Evolutionary conservation across 1,139 yeast genomes (phyloP).

Genomic region (Magnusiomyces clavatus): DNA sequence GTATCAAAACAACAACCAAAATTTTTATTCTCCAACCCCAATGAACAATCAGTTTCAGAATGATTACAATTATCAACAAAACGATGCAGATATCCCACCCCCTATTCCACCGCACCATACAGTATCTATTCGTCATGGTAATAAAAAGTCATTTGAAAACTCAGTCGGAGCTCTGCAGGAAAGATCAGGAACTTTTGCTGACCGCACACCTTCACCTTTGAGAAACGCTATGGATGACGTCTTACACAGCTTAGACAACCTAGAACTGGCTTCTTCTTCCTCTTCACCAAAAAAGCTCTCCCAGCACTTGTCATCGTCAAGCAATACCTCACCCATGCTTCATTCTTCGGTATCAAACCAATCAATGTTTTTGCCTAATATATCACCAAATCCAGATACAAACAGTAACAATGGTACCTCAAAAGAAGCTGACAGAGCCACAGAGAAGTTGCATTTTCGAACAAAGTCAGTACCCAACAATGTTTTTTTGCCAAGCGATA

Average conservation of each 20-base stretch:
- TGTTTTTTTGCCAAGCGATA: neutral
- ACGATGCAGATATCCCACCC: conserved; percentile 15
- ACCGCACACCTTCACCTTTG: conserved; percentile 50
- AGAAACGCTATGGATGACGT: conserved; percentile 33
- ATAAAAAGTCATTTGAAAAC: neutral
- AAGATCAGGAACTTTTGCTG: conserved; percentile 1
- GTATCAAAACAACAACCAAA: too few relatives aligned
- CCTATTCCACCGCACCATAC: conserved; percentile 29
- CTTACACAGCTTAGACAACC: conserved; percentile 26
- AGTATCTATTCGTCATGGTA: conserved; percentile 15
- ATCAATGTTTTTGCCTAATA: too few relatives aligned
- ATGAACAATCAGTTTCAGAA: too few relatives aligned
- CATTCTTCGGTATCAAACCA: too few relatives aligned
- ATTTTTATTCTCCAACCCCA: too few relatives aligned
- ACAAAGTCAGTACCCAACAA: neutral
- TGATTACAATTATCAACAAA: too few relatives aligned
- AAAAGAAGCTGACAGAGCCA: too few relatives aligned
- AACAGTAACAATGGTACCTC: too few relatives aligned
- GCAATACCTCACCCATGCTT: too few relatives aligned
- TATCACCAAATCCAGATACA: too few relatives aligned
- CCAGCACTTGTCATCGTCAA: too few relatives aligned
- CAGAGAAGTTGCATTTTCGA: neutral
- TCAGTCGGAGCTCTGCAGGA: neutral
- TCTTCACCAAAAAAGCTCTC: neutral
- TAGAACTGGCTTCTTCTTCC: conserved; percentile 15